These are phyloP conservation scores for Fusarium neocosmosporiellum DNA, from an alignment of 2,329 filamentous ascomycete species.

Conservation along the genomic window DNA sequence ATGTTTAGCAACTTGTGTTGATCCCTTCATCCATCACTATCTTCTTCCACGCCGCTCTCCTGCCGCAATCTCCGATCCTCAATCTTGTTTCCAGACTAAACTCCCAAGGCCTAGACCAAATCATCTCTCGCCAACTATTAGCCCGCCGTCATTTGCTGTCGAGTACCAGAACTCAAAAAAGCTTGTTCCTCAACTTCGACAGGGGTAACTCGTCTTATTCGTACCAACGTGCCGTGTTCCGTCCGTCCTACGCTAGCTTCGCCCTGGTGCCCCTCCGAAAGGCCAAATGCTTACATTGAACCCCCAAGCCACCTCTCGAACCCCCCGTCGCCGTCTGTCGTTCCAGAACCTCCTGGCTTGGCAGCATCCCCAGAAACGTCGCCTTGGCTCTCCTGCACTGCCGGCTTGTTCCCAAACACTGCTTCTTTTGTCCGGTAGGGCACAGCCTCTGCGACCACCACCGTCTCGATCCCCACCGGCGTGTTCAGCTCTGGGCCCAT, in stretches of 20 bases:
- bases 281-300: slow-evolving; percentile 29
- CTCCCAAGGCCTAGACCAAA: slow-evolving; percentile 16
- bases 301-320: slow-evolving; percentile 44
- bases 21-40: not conserved
- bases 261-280: not conserved
- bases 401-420: slow-evolving; percentile 8
- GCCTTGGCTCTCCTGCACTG: slow-evolving; percentile 17
- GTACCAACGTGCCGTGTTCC: slow-evolving; percentile 32
- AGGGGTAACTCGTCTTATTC: slow-evolving; percentile 17
- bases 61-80: not conserved
- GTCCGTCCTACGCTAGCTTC: slow-evolving; percentile 14
- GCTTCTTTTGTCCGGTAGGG: slow-evolving; percentile 47
- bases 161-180: slow-evolving; percentile 11
- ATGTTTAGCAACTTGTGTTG: not conserved
- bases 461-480: slow-evolving; percentile 82
- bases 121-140: not conserved
- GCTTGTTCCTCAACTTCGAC: slow-evolving; percentile 26
- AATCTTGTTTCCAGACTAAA: not conserved
- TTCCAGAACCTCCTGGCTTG: slow-evolving; percentile 23
- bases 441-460: slow-evolving; percentile 79
- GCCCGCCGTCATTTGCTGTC: not conserved
- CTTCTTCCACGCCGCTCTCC: not conserved
- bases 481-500: slow-evolving; percentile 82
- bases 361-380: slow-evolving; percentile 5
- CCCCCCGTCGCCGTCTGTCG: slow-evolving; percentile 31